These are phyloP conservation scores for Penicillium bovifimosum DNA, from an alignment of 495 filamentous ascomycete genomes.

Conservation along the genomic window DNA sequence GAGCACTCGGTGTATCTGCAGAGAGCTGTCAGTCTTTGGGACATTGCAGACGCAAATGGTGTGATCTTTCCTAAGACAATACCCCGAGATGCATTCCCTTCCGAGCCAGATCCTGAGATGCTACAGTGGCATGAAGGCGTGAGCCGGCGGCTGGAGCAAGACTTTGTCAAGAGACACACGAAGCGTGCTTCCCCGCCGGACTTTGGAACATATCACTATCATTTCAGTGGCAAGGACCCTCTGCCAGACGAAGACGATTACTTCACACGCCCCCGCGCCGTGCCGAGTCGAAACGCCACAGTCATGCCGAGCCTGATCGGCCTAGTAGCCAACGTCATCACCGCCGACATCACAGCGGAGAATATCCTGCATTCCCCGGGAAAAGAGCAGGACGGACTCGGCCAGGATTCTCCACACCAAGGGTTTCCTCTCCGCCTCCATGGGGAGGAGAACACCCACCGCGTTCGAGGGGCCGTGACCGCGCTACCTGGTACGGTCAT, in stretches of 20 bases:
- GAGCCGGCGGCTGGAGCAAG: conserved; percentile 36
- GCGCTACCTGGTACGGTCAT: conserved; percentile 12
- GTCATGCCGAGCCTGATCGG: conserved; percentile 17
- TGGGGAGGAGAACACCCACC: conserved; percentile 15
- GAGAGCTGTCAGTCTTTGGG: conserved; percentile 70
- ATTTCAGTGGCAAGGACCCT: conserved; percentile 30
- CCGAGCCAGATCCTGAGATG: conserved; percentile 68
- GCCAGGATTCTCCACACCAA: conserved; percentile 23
- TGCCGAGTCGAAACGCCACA: conserved; percentile 18
- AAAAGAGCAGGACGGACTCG: conserved; percentile 9
- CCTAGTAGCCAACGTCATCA: conserved; percentile 16
- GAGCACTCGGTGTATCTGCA: conserved; percentile 83
- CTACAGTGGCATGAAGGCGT: conserved; percentile 78
- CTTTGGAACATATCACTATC: conserved; percentile 29
- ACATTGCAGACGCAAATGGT: conserved; percentile 66
- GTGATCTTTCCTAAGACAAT: conserved; percentile 74
- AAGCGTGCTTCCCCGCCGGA: conserved; percentile 29
- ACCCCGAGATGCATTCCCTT: conserved; percentile 70
- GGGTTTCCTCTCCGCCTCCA: conserved; percentile 32
- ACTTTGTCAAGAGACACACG: conserved; percentile 34
- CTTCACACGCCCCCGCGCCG: conserved; percentile 13
- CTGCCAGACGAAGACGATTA: conserved; percentile 29
- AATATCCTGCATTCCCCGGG: conserved; percentile 14
- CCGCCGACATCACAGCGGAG: conserved; percentile 24
- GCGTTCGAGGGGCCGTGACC: conserved; percentile 23